Conservation (phyloP, 768 basidiomycete species). For the Wakefieldia striispora region DNA sequence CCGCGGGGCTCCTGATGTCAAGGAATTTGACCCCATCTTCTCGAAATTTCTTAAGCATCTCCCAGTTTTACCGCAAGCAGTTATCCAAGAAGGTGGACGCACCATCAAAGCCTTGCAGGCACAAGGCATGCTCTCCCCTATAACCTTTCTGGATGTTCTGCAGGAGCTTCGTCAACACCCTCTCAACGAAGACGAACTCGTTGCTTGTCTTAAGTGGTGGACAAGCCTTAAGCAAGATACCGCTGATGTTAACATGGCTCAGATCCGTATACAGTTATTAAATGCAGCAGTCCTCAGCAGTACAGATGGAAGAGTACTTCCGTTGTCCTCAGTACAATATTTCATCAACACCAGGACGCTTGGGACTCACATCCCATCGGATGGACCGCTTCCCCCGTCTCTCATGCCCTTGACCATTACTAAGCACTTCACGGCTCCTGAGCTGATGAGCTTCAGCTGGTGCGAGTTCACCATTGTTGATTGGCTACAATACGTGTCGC, state of each 20-base stretch:
- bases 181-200: conserved; percentile 66
- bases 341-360: conserved; percentile 66
- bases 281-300: conserved; percentile 62
- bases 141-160: conserved; percentile 82
- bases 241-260: conserved; percentile 35
- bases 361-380: conserved; percentile 58
- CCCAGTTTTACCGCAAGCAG: conserved; percentile 65
- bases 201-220: conserved; percentile 92
- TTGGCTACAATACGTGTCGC: conserved; percentile 71
- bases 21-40: conserved; percentile 71
- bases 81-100: conserved; percentile 51
- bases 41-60: conserved; percentile 73
- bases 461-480: conserved; percentile 69
- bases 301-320: conserved; percentile 55
- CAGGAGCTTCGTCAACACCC: conserved; percentile 70
- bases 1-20: conserved; percentile 59
- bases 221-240: conserved; percentile 39
- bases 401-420: conserved; percentile 71
- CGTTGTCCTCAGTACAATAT: conserved; percentile 65
- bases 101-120: conserved; percentile 63
- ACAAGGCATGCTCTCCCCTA: conserved; percentile 64
- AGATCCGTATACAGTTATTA: conserved; percentile 60
- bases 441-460: conserved; percentile 71
- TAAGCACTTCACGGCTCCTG: conserved; percentile 51
- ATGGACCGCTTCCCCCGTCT: conserved; percentile 74